Percentiles rank a stretch among this genome's conserved stretches.
Conservation (phyloP, 139 green algal species). For the Haematococcus lacustris region DNA sequence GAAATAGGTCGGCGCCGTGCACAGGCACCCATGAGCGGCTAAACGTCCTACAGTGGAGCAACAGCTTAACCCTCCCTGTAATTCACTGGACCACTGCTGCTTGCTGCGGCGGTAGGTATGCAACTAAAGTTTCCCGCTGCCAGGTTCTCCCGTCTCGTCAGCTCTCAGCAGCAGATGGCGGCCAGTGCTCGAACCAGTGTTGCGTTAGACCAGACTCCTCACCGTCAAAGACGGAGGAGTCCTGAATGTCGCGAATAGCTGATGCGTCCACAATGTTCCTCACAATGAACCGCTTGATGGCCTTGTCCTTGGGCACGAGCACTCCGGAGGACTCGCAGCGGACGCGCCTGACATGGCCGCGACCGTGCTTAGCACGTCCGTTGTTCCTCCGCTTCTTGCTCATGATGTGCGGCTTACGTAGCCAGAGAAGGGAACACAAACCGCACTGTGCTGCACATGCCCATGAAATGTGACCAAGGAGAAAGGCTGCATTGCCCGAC, state of each 20-base stretch:
- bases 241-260: constrained; percentile 97
- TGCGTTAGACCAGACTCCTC: too few relatives aligned
- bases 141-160: too few relatives aligned
- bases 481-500: too few relatives aligned
- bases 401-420: constrained; percentile 41
- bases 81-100: too few relatives aligned
- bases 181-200: too few relatives aligned
- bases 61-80: too few relatives aligned
- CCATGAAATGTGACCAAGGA: neutral
- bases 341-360: constrained; percentile 81
- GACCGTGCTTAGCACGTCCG: constrained; percentile 84
- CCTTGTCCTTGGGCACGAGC: constrained; percentile 98
- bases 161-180: too few relatives aligned
- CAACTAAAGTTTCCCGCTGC: too few relatives aligned
- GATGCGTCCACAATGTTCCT: constrained; percentile 96
- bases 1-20: too few relatives aligned
- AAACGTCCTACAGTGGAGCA: too few relatives aligned
- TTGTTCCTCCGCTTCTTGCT: constrained; percentile 83
- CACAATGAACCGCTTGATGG: constrained; percentile 99
- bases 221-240: constrained; percentile 86
- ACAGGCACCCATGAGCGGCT: too few relatives aligned
- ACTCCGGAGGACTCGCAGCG: constrained; percentile 91
- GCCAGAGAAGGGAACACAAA: neutral
- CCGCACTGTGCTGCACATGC: neutral
- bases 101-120: too few relatives aligned